Evolutionary conservation across 2,329 filamentous ascomycete genomes (phyloP), one percentile per base, ranked within the genome.

Genomic region (Trichoderma atroviride): DNA sequence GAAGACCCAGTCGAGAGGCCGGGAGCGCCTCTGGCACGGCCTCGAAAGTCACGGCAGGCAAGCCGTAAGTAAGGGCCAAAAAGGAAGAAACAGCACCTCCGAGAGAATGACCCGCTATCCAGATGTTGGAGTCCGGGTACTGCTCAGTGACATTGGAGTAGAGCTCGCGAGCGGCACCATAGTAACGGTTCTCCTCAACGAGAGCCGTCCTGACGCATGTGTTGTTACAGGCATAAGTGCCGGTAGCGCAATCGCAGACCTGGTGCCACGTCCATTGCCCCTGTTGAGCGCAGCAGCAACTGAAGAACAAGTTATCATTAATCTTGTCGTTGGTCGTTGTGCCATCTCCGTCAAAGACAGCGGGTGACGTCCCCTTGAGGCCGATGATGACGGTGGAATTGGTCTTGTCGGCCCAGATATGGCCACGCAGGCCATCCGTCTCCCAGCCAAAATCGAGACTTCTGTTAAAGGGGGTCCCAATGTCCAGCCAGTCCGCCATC

Each of bases 261-360:
- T 96, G 91, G 71, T 92, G 90, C 91, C 94, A 97, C 19, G 94
- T 89, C 82, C 90, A 94, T 72, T 94, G 93, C 0, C 94, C 94
- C 75, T 96, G 94, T 81, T 97, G 94, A 4, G 89, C 96, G 80
- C 96, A 99, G 80, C 96, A 99, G 82, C 96, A 99, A 77, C 94
- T 97, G 82, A 97, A 97, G 81, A 97, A 97, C 11, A 99, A 85
- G 78, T 99, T 99, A 81, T 99, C 96, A 78, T 98, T 99, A 76
- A 94, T 85, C 82, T 99, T 99, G 82, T 99, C 96, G 74, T 97
- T 97, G 31, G 94, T 97, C 0, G 95, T 98, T 1, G 96, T 98
- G 63, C 94, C 95, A 47, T 95, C 92, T n/a, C 96, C 96, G 78
- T 98, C 95, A 77, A 97, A 98, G 4, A 98, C 90, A 14, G 96